These are phyloP conservation scores for Leccinum fibrillosum DNA, from an alignment of 768 basidiomycete species.

Conservation along the genomic window DNA sequence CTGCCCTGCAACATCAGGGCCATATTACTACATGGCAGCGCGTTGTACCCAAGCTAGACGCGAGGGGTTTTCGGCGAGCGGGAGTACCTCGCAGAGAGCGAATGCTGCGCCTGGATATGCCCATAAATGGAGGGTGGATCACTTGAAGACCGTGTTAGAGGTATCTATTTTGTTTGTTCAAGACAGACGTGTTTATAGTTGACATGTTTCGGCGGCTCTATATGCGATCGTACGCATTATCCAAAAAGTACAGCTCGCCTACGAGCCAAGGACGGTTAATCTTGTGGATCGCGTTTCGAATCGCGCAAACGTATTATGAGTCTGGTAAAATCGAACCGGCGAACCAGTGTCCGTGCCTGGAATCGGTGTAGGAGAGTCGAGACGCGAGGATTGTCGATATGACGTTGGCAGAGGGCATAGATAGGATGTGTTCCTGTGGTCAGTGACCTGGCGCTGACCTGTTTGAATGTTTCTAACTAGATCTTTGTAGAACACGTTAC, in stretches of 20 bases:
- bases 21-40: no score
- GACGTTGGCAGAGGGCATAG: slow-evolving; percentile 22
- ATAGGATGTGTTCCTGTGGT: slow-evolving; percentile 49
- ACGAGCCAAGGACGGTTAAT: background rate
- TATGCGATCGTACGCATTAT: background rate
- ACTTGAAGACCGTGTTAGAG: background rate
- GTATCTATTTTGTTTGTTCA: no score
- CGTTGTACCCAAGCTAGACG: background rate
- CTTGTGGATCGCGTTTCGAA: background rate
- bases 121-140: background rate
- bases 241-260: background rate
- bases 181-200: no score
- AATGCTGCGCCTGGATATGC: background rate
- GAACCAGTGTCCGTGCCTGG: background rate
- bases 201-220: background rate
- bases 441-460: background rate
- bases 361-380: background rate
- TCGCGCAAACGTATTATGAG: background rate
- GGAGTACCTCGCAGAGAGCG: background rate
- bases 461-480: background rate
- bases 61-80: background rate
- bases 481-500: slow-evolving; percentile 44
- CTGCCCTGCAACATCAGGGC: no score
- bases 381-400: no score
- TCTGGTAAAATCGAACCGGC: background rate